Base-by-base conservation (phyloP, 176 grass and related monocot species). In the Eleusine indica region DNA sequence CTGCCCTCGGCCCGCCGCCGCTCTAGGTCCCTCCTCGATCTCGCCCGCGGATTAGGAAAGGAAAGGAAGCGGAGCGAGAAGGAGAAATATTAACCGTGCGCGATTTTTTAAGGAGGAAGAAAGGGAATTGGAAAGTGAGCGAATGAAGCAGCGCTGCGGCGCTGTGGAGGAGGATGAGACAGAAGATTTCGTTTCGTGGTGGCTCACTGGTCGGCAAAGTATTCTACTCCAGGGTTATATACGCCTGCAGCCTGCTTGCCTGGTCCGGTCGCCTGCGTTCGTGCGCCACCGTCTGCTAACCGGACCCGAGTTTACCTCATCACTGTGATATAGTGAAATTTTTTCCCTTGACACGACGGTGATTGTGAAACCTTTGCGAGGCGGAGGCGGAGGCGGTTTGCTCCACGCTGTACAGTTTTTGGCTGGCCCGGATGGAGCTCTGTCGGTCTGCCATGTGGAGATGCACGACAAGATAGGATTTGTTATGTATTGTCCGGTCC, bases 11-110 rank as follows among this genome's bases (percentile, higher is more conserved):
- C 32, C 32, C 32, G 3, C 65, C 58, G 41, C 82, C 40, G 52
- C 63, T 37, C 74, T 67, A 71, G 78, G 76, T 49, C 61, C 66
- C 73, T 56, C 73, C 73, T 66, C 73, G 73, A 65, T 71, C 66
- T 41, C 52, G 42, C 49, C 71, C 77, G 32, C 22, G 38, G 69
- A 83, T 90, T 73, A 60, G 60, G 84, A 37, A 68, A 74, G 79
- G 76, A 19, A 18, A 30, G 77, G 61, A 10, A 28, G n/a, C 19
- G 25, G 12, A 22, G 37, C n/a, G 78, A 11, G 49, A 75, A 52
- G 51, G 52, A 66, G 38, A 77, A 44, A 35, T 32, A 14, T 30
- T 64, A 74, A 74, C 78, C 81, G 87, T 62, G 70, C 62, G 41
- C 69, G 75, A 79, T 74, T 88, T 21, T 74, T 46, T 46, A 16